phyloP scores from a whole-genome alignment of 768 basidiomycete species.

The Imleria badia region DNA sequence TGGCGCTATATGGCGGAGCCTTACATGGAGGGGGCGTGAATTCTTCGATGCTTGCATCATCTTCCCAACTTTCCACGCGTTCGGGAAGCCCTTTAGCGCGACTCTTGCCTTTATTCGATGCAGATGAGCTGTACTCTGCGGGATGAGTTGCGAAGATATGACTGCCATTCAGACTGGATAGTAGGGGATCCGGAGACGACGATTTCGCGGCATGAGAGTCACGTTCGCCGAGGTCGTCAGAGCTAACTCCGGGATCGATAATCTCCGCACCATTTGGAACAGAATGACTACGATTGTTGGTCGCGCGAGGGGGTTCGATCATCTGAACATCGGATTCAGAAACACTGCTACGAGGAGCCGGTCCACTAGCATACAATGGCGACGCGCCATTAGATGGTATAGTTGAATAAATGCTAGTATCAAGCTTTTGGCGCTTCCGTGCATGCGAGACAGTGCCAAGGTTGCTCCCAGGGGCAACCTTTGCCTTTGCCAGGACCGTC shows the following conservation, averaged over 20 bases:
- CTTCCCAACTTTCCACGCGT: constrained; percentile 23
- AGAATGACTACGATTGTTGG: neutral
- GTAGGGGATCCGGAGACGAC: constrained; percentile 29
- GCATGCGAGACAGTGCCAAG: neutral
- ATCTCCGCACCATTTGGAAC: constrained; percentile 17
- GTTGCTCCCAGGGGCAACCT: neutral
- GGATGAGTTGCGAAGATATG: constrained; percentile 29
- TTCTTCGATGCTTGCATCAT: constrained; percentile 21
- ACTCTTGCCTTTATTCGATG: constrained; percentile 23
- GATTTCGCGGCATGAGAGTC: constrained; percentile 11
- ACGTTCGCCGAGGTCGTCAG: constrained; percentile 25
- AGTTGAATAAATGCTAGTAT: neutral
- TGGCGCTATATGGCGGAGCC: neutral
- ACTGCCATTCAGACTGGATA: neutral
- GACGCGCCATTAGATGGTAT: neutral
- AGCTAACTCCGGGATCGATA: constrained; percentile 13
- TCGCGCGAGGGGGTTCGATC: constrained; percentile 1
- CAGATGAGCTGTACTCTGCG: neutral
- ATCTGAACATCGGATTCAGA: constrained; percentile 26
- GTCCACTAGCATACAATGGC: neutral
- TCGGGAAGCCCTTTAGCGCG: constrained; percentile 12
- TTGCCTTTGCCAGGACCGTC: constrained; percentile 21
- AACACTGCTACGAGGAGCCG: neutral
- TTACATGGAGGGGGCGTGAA: constrained; percentile 7
- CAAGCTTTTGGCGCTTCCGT: constrained; percentile 27